phyloP scores from a whole-genome alignment of 2,329 filamentous ascomycete species.

The Talaromyces sp. region DNA sequence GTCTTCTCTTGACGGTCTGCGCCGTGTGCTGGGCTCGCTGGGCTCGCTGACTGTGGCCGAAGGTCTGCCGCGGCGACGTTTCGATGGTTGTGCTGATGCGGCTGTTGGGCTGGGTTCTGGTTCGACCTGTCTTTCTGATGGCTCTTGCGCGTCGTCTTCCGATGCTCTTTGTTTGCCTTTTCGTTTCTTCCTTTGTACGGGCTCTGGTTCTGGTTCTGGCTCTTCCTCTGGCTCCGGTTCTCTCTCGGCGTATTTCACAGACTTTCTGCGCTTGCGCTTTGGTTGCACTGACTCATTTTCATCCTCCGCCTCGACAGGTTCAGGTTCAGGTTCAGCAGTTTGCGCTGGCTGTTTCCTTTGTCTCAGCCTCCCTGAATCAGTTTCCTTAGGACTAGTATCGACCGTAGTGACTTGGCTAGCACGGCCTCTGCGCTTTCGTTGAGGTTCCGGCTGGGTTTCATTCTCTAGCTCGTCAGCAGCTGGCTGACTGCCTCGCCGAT shows the following conservation, averaged over 20 bases:
- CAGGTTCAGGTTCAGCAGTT: background rate
- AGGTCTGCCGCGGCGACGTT: slow-evolving; percentile 6
- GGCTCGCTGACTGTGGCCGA: background rate
- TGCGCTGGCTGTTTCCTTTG: background rate
- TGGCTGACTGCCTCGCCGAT: background rate
- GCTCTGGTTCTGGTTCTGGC: slow-evolving; percentile 7
- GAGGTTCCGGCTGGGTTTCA: background rate
- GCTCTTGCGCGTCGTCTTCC: background rate
- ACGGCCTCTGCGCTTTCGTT: background rate
- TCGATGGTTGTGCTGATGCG: background rate
- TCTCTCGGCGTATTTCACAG: background rate
- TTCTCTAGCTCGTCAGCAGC: background rate
- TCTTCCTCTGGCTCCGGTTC: slow-evolving; percentile 13
- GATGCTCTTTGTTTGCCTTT: slow-evolving; percentile 7
- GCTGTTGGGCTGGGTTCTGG: slow-evolving; percentile 4
- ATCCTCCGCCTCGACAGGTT: background rate
- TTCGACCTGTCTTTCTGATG: background rate
- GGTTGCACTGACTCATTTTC: background rate
- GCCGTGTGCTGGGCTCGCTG: slow-evolving; percentile 5
- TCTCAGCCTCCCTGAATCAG: background rate
- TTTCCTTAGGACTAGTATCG: background rate
- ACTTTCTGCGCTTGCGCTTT: background rate
- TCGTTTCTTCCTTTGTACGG: slow-evolving; percentile 10
- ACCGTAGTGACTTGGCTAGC: background rate
- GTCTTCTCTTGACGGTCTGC: background rate